phyloP scores from a whole-genome alignment of 345 rosid genomes.

The Dipteronia sinensis region DNA sequence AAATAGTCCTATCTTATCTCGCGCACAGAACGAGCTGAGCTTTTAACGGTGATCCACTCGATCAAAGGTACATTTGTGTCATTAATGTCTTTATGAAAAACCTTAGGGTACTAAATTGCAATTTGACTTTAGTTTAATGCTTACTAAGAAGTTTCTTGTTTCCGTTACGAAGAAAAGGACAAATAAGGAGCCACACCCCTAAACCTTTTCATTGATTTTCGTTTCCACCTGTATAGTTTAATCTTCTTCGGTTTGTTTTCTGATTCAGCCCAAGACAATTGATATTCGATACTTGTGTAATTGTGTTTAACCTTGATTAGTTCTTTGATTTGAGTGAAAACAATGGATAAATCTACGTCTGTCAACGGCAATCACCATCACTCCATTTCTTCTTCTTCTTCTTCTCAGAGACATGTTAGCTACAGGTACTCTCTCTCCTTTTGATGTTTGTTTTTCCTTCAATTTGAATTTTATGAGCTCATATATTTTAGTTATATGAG shows the following conservation, averaged over 20 bases:
- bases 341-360: conserved; percentile 23
- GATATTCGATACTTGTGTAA: too few species aligned
- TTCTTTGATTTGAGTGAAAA: conserved; percentile 13
- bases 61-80: too few species aligned
- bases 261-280: background rate
- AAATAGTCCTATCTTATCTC: too few species aligned
- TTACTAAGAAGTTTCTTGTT: background rate
- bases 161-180: conserved; percentile 10
- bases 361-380: conserved; percentile 32
- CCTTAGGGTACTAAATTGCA: too few species aligned
- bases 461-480: background rate
- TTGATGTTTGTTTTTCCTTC: background rate
- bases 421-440: conserved; percentile 42
- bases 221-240: too few species aligned
- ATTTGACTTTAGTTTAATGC: too few species aligned
- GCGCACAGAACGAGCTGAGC: too few species aligned
- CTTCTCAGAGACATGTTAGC: conserved; percentile 48
- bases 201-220: too few species aligned
- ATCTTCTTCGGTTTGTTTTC: background rate
- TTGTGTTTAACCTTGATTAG: background rate
- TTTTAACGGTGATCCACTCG: too few species aligned
- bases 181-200: background rate
- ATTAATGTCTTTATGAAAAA: too few species aligned
- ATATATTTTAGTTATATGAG: background rate
- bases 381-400: conserved; percentile 37